Percentiles rank a stretch among this genome's conserved stretches.
phyloP scores from a whole-genome alignment of 441 rosid genomes.

The Pelargonium cotyledonis region DNA sequence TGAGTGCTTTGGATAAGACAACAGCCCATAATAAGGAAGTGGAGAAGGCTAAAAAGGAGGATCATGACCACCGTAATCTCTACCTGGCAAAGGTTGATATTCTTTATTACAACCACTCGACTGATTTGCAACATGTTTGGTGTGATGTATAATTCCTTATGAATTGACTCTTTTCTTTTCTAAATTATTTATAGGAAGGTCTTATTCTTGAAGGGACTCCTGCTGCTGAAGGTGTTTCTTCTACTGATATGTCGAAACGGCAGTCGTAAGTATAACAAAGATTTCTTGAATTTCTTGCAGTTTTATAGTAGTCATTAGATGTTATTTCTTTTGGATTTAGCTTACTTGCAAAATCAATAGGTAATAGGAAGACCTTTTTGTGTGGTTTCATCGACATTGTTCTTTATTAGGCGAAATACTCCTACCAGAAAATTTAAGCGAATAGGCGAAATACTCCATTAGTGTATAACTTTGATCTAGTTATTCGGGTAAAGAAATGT shows the following conservation, averaged over 20 bases:
- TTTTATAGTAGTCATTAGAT: neutral
- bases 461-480: too few species aligned
- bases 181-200: conserved; percentile 63
- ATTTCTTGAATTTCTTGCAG: too few species aligned
- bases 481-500: too few species aligned
- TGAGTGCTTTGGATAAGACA: conserved; percentile 78
- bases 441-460: too few species aligned
- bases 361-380: neutral
- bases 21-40: conserved; percentile 63
- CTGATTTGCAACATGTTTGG: neutral
- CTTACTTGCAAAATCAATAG: neutral
- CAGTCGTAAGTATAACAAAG: conserved; percentile 37
- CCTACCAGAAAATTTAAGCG: too few species aligned
- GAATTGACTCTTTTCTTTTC: conserved; percentile 12
- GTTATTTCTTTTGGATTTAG: neutral
- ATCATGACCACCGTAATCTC: conserved; percentile 68
- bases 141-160: neutral
- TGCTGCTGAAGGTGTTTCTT: conserved; percentile 86
- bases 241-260: conserved; percentile 66
- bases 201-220: conserved; percentile 77
- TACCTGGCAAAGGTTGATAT: conserved; percentile 76
- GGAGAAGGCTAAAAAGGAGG: conserved; percentile 66
- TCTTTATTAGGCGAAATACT: too few species aligned
- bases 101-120: conserved; percentile 3
- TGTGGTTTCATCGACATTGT: too few species aligned